Base-by-base conservation (phyloP, 345 rosid species). In the Moricandia moricandioides region DNA sequence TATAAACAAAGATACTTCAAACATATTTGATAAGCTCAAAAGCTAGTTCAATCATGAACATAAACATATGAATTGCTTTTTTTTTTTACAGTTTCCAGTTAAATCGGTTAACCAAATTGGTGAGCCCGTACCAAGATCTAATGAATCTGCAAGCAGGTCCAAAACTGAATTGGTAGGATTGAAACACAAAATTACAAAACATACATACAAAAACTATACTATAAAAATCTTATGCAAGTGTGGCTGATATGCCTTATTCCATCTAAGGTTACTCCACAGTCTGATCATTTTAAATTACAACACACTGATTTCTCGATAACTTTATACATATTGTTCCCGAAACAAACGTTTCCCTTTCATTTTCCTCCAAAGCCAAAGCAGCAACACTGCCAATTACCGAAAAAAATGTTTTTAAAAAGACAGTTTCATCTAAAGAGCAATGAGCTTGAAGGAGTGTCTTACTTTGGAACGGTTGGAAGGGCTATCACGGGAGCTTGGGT, bases 401-500 rank as follows among this genome's bases (percentile, higher is more conserved):
- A 29, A 29, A 4, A 29, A 29, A 29, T 29, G 31, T 29, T 29
- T 29, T 29, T 1, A 27, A 29, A 29, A 29, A 29, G 31, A 75
- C 13, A 8, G 3, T 24, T 24, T 58, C 3, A 52, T 29, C 5
- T 29, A 2, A 29, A 4, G 2, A 29, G 4, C 1, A 29, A 29
- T 29, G 31, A 2, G 31, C 31, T 29, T 29, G 31, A 29, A 24
- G 35, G 60, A 60, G 57, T 71, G 66, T 37, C 83, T 62, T 85
- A 92, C 98, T 86, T 79, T 85, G 29, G 82, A 70, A 29, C 80
- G 34, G 31, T 75, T 74, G 1, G 79, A 10, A 52, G 83, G 56
- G 17, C n/a, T 78, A 33, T 62, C 78, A 29, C 71, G 80, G 40
- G 11, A 8, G 33, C 14, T 56, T 8, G 40, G 11, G 37, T 84